Evolutionary conservation across 352 stramenopile genomes (phyloP).

Genomic region (Phytopythium ostracodes): DNA sequence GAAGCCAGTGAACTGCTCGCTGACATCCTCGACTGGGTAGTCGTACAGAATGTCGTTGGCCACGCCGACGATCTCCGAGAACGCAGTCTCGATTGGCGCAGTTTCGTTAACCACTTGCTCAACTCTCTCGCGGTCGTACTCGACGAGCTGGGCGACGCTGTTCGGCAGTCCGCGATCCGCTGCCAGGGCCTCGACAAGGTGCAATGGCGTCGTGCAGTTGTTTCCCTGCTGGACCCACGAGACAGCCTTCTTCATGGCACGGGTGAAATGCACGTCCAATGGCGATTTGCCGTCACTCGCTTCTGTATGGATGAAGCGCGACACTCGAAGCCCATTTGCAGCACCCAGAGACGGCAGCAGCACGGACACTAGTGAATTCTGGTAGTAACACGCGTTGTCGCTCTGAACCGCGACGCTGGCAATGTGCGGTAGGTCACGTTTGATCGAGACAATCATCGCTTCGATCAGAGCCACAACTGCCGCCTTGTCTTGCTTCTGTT

Average conservation of each 20-base stretch:
- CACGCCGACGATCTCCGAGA: not conserved
- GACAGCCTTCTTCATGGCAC: slow-evolving; percentile 7
- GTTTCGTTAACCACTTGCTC: not conserved
- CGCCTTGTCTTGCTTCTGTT: slow-evolving; percentile 14
- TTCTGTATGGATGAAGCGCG: slow-evolving; percentile 15
- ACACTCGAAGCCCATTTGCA: slow-evolving; percentile 11
- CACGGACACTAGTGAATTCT: slow-evolving; percentile 11
- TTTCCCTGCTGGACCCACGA: slow-evolving; percentile 11
- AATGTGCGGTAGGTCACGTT: slow-evolving; percentile 13
- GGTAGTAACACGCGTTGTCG: slow-evolving; percentile 20
- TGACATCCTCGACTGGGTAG: not conserved
- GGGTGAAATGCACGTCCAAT: slow-evolving; percentile 16
- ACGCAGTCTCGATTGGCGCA: not conserved
- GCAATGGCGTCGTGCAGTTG: slow-evolving; percentile 9
- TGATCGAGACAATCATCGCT: slow-evolving; percentile 11
- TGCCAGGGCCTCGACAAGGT: slow-evolving; percentile 8
- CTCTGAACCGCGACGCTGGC: slow-evolving; percentile 13
- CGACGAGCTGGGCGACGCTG: slow-evolving; percentile 6
- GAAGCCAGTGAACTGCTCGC: not conserved
- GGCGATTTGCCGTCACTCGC: slow-evolving; percentile 15
- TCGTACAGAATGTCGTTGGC: not conserved
- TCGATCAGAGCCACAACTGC: slow-evolving; percentile 17
- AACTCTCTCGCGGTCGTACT: not conserved
- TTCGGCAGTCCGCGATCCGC: slow-evolving; percentile 13
- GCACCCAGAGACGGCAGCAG: slow-evolving; percentile 11